A percentile compares a stretch with the other conserved stretches of the same genome.
These are phyloP conservation scores for Chrysochromulina parva DNA, from an alignment of 78 protist genomes.

Conservation along the genomic window DNA sequence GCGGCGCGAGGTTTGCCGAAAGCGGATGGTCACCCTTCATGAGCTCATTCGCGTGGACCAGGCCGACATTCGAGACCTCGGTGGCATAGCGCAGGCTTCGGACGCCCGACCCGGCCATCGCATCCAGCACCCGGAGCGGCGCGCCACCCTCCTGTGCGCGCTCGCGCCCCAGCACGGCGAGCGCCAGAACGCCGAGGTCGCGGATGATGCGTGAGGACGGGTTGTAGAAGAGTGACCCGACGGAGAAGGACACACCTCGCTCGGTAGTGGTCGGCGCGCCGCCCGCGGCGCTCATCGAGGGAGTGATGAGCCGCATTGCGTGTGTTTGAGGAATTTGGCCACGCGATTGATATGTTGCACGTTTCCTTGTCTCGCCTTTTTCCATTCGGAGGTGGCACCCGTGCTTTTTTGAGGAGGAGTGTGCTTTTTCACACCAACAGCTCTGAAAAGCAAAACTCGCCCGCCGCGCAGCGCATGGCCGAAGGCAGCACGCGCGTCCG, in stretches of 20 bases:
- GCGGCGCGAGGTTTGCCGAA: background rate
- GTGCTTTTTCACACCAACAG: too few relatives aligned
- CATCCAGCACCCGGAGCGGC: background rate
- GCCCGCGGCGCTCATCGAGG: too few relatives aligned
- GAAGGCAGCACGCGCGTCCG: too few relatives aligned
- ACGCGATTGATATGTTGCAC: too few relatives aligned
- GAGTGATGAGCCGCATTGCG: too few relatives aligned
- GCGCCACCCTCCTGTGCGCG: background rate
- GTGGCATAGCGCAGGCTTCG: background rate
- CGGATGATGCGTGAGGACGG: background rate
- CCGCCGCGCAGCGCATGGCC: too few relatives aligned
- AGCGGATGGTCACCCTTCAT: background rate
- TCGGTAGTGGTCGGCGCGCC: background rate
- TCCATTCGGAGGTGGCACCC: too few relatives aligned
- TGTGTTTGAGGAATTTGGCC: too few relatives aligned
- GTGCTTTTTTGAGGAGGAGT: too few relatives aligned
- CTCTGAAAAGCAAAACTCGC: too few relatives aligned
- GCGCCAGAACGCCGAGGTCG: slow-evolving; percentile 3
- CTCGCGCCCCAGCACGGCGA: background rate
- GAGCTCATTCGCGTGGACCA: background rate
- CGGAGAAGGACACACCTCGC: background rate
- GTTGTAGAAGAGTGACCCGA: background rate
- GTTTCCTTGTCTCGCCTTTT: too few relatives aligned
- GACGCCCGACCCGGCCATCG: slow-evolving; percentile 7
- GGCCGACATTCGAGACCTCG: background rate